phyloP scores from a whole-genome alignment of 768 basidiomycete species.

The Leccinum rimulosum region DNA sequence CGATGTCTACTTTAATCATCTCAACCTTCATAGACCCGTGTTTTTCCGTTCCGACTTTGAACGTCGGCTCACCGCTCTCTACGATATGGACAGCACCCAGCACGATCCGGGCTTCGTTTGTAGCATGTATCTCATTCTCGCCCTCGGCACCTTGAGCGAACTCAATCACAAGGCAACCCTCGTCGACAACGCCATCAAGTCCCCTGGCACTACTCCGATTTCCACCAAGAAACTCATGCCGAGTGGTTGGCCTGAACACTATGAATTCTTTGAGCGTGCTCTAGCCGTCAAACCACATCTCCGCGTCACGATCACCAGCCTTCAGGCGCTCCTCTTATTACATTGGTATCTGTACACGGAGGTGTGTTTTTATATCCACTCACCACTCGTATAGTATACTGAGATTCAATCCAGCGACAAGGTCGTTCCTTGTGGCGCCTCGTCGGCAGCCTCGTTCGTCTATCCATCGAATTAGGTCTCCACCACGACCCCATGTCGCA shows the following conservation, averaged over 20 bases:
- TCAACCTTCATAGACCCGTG: constrained; percentile 80
- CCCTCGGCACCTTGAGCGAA: constrained; percentile 79
- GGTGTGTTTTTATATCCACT: constrained; percentile 39
- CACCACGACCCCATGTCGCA: constrained; percentile 82
- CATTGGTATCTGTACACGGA: constrained; percentile 92
- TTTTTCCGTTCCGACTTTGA: constrained; percentile 70
- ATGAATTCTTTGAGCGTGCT: constrained; percentile 82
- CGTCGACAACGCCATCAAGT: constrained; percentile 44
- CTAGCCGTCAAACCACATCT: constrained; percentile 78
- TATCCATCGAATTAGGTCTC: constrained; percentile 79
- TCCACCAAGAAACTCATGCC: constrained; percentile 59
- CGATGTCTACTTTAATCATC: constrained; percentile 70
- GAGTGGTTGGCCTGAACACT: constrained; percentile 70
- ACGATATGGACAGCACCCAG: constrained; percentile 49
- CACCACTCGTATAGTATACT: neutral
- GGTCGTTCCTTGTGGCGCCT: constrained; percentile 88
- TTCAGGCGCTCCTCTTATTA: constrained; percentile 79
- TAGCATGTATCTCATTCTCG: constrained; percentile 73
- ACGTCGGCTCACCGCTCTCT: constrained; percentile 60
- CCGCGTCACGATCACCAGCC: constrained; percentile 75
- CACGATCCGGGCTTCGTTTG: constrained; percentile 79
- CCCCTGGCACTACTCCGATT: constrained; percentile 31
- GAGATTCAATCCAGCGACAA: constrained; percentile 58
- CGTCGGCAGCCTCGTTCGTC: constrained; percentile 78
- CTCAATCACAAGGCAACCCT: constrained; percentile 68